These are phyloP conservation scores for Phaeosphaeria sp. DNA, from an alignment of 2,329 filamentous ascomycete genomes.

Conservation along the genomic window DNA sequence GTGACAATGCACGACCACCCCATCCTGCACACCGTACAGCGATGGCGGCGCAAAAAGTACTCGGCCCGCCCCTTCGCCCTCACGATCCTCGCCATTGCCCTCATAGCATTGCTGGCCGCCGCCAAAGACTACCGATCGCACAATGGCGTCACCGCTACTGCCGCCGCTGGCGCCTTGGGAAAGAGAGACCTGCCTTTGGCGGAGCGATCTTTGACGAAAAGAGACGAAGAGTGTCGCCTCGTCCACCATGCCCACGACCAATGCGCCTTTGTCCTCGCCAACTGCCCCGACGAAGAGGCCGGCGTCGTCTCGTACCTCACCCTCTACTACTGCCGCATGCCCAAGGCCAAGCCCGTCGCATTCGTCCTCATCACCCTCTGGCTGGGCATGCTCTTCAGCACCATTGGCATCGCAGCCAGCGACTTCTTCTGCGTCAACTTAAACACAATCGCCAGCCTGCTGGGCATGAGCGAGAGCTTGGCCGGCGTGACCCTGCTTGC, in stretches of 20 bases:
- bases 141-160: neutral
- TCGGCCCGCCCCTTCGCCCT: slow-evolving; percentile 47
- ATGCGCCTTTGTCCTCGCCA: slow-evolving; percentile 81
- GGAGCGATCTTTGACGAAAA: slow-evolving; percentile 45
- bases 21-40: slow-evolving; percentile 24
- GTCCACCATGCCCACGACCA: slow-evolving; percentile 79
- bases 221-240: slow-evolving; percentile 69
- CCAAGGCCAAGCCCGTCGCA: slow-evolving; percentile 73
- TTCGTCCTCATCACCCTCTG: slow-evolving; percentile 80
- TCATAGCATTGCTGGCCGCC: slow-evolving; percentile 39
- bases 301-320: slow-evolving; percentile 87
- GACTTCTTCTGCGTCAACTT: slow-evolving; percentile 99
- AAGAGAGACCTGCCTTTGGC: slow-evolving; percentile 30
- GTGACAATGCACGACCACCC: slow-evolving; percentile 33
- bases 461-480: slow-evolving; percentile 94
- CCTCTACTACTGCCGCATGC: slow-evolving; percentile 86
- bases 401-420: slow-evolving; percentile 95
- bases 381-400: slow-evolving; percentile 90
- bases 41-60: slow-evolving; percentile 39
- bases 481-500: slow-evolving; percentile 96
- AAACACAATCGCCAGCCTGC: slow-evolving; percentile 85
- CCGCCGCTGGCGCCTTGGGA: slow-evolving; percentile 6
- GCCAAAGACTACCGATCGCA: slow-evolving; percentile 20
- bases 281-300: slow-evolving; percentile 89
- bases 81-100: slow-evolving; percentile 39